Percentiles rank a stretch among this genome's conserved stretches.
Conservation (phyloP, 1,284 basidiomycete species). For the Sporisorium reilianum region DNA sequence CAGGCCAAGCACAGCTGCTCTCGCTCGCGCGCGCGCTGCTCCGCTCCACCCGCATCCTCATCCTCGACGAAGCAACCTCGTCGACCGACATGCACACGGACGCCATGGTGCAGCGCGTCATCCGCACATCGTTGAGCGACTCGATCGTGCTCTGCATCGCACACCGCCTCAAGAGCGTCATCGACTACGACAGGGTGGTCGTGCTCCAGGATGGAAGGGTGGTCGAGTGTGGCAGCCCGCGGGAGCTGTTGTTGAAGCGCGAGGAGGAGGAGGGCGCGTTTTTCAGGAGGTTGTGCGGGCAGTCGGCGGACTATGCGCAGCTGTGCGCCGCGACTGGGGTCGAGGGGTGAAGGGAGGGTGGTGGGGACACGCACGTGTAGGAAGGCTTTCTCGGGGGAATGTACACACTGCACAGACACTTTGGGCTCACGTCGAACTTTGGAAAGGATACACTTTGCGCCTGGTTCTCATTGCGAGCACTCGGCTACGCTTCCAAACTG, state of each 20-base stretch:
- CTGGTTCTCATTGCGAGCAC: too few species aligned
- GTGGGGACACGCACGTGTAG: too few species aligned
- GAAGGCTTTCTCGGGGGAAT: too few species aligned
- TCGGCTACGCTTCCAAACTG: conserved; percentile 15
- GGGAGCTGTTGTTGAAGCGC: conserved; percentile 28
- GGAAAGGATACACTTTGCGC: too few species aligned
- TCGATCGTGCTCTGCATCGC: conserved; percentile 70
- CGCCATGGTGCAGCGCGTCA: conserved; percentile 46
- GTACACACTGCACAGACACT: too few species aligned
- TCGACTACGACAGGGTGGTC: conserved; percentile 79
- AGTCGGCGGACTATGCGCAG: conserved; percentile 37
- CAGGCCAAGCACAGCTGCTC: conserved; percentile 85
- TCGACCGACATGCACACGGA: conserved; percentile 47
- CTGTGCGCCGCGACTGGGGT: conserved; percentile 38
- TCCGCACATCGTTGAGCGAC: conserved; percentile 43
- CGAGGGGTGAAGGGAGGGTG: background rate
- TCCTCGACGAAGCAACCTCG: conserved; percentile 83
- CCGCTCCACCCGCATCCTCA: conserved; percentile 79
- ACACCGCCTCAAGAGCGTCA: conserved; percentile 44
- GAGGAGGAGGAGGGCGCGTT: conserved; percentile 24
- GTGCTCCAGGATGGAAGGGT: conserved; percentile 71
- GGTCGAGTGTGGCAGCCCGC: conserved; percentile 83
- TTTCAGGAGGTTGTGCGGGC: conserved; percentile 40
- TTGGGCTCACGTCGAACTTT: too few species aligned
- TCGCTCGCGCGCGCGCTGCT: conserved; percentile 81